These are phyloP conservation scores for Ceratocystis albifundus DNA, from an alignment of 2,329 filamentous ascomycete species.

Conservation along the genomic window DNA sequence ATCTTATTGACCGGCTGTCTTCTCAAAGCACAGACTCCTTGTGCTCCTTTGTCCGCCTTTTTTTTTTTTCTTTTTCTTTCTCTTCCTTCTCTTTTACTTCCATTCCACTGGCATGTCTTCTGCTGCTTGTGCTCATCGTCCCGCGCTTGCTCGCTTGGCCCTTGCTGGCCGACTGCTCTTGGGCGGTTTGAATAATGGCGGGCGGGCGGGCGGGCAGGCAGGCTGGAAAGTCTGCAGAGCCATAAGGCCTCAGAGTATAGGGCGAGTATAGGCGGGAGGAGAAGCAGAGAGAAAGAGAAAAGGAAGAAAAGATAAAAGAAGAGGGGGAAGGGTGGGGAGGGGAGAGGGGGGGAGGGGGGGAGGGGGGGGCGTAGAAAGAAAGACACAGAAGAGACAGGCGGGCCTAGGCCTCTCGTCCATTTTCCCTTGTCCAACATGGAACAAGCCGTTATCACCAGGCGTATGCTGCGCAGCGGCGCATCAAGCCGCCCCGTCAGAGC, in stretches of 20 bases:
- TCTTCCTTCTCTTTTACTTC: neutral
- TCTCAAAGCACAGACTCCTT: neutral
- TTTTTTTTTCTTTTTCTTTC: neutral
- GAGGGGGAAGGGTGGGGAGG: neutral
- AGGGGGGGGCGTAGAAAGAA: no score
- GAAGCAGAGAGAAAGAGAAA: neutral
- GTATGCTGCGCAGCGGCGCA: neutral
- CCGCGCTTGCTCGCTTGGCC: neutral
- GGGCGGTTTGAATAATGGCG: neutral
- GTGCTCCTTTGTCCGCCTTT: neutral
- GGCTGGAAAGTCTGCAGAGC: neutral
- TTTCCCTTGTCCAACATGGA: neutral
- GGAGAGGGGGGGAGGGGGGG: no score
- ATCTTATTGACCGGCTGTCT: neutral
- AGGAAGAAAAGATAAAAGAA: neutral
- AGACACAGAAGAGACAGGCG: neutral
- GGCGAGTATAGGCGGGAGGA: neutral
- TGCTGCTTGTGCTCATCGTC: neutral
- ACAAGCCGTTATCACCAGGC: neutral
- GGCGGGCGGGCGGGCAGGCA: no score
- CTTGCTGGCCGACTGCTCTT: neutral
- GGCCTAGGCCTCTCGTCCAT: neutral
- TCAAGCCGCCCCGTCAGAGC: neutral
- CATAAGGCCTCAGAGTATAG: neutral
- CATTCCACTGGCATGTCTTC: neutral